A percentile compares a stretch with the other conserved stretches of the same genome.
Conservation (phyloP, 139 green algal species). For the Edaphochlamys debaryana region DNA sequence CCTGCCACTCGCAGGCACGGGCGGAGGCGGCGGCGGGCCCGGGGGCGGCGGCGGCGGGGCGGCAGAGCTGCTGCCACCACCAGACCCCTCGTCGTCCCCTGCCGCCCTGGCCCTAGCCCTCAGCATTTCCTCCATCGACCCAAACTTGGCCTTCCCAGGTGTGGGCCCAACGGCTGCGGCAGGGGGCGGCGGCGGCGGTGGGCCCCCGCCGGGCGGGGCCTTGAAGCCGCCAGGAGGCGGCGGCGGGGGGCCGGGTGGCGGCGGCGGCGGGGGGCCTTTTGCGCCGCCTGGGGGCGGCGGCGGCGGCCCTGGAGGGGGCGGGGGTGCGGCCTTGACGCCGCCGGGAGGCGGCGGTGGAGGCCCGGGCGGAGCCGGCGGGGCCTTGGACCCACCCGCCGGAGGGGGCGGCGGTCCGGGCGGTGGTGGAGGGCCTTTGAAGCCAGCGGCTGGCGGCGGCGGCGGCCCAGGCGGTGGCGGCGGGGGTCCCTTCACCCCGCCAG, state of each 20-base stretch:
- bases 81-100: too few relatives aligned
- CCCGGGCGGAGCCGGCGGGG: background rate
- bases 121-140: slow-evolving; percentile 9
- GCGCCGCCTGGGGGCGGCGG: background rate
- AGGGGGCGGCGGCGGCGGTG: background rate
- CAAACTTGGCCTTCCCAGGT: too few relatives aligned
- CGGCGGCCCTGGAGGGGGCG: background rate
- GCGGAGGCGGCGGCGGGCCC: background rate
- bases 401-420: background rate
- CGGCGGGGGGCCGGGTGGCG: background rate
- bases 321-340: background rate
- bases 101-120: background rate
- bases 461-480: background rate
- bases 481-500: too few relatives aligned
- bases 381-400: background rate
- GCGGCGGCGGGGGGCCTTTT: background rate
- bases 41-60: background rate
- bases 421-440: background rate
- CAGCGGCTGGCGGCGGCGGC: background rate
- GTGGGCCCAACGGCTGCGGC: too few relatives aligned
- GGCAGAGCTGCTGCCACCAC: background rate
- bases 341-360: background rate
- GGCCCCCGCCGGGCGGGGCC: background rate
- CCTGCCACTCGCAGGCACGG: background rate
- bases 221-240: background rate